These are phyloP conservation scores for Citrus mangshanensis DNA, from an alignment of 345 rosid genomes.

Conservation along the genomic window DNA sequence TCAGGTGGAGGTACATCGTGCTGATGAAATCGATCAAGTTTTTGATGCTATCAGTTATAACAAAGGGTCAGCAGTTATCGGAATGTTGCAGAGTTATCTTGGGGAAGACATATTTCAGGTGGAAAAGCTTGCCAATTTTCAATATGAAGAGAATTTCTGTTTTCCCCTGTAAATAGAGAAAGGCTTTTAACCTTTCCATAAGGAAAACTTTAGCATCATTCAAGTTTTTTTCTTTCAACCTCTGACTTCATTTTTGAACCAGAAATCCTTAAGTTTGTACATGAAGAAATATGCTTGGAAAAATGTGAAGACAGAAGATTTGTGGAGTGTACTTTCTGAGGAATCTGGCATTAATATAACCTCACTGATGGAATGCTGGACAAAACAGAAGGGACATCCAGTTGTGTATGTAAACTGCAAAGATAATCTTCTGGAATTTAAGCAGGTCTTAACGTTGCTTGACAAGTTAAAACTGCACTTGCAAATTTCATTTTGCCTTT, in stretches of 20 bases:
- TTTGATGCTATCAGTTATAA: conserved; percentile 39
- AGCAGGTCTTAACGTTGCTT: conserved; percentile 26
- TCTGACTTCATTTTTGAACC: conserved; percentile 1
- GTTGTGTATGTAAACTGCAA: conserved; percentile 29
- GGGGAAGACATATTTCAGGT: conserved; percentile 41
- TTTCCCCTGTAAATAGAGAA: too few species aligned
- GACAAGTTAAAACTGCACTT: neutral
- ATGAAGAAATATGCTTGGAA: conserved; percentile 37
- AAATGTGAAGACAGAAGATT: conserved; percentile 38
- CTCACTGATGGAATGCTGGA: conserved; percentile 38
- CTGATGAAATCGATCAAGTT: conserved; percentile 24
- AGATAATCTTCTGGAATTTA: conserved; percentile 27
- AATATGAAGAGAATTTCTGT: too few species aligned
- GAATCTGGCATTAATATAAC: conserved; percentile 29
- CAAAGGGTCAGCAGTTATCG: conserved; percentile 42
- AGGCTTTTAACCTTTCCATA: too few species aligned
- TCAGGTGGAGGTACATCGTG: conserved; percentile 34
- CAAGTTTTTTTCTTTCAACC: neutral
- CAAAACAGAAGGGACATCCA: conserved; percentile 45
- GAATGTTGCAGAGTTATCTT: conserved; percentile 40
- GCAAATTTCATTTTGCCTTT: neutral
- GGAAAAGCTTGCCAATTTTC: neutral
- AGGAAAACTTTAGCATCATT: too few species aligned
- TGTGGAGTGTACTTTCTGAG: conserved; percentile 32
- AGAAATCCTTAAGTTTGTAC: conserved; percentile 34